Base-by-base conservation (phyloP, 495 filamentous ascomycete genomes). In the Penicillium bialowiezense region DNA sequence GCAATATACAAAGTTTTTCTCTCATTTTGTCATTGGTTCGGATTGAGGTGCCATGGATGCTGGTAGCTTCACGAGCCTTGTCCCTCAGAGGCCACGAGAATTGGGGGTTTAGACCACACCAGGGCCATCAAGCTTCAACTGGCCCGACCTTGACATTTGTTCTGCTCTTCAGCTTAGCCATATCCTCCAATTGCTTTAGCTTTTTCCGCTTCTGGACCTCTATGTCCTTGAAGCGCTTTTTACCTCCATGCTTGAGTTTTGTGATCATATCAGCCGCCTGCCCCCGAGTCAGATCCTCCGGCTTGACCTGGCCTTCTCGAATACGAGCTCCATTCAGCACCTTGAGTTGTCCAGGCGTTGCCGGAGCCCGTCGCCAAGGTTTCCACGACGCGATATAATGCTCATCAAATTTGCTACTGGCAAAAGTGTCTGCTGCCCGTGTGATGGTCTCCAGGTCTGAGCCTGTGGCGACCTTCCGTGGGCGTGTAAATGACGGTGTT, bases 201-300 rank as follows among this genome's bases (percentile, higher is more conserved):
- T 42, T 59, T 39, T 67, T 63, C 51, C 64, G 73, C 47, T 74
- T 64, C 46, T 60, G 62, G 47, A 69, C 70, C 21, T 52, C 49
- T 19, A 51, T 77, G 14, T 69, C 72, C 75, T 60, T 77, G 56
- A 86, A 92, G 31, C 80, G 76, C 9, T 87, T 86, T 56, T 82
- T 81, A 8, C 87, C 88, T 0, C 93, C 93, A 62, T 89, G 84
- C 55, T 85, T 90, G 48, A 96, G 56, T 61, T 96, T 96, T 2
- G 88, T 95, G 51, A 97, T 96, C 81, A 96, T 90, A 70, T 98
- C 93, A 15, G 77, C 78, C 26, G 93, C 95, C 57, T 82, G 79
- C 1, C 93, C 93, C 45, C 90, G 89, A 4, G 82, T 95, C 34
- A 96, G 49, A 24, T 80, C 75, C 1, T 59, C 62, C 1, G 66